phyloP scores from a whole-genome alignment of 495 filamentous ascomycete species.

The Neurospora sp. region DNA sequence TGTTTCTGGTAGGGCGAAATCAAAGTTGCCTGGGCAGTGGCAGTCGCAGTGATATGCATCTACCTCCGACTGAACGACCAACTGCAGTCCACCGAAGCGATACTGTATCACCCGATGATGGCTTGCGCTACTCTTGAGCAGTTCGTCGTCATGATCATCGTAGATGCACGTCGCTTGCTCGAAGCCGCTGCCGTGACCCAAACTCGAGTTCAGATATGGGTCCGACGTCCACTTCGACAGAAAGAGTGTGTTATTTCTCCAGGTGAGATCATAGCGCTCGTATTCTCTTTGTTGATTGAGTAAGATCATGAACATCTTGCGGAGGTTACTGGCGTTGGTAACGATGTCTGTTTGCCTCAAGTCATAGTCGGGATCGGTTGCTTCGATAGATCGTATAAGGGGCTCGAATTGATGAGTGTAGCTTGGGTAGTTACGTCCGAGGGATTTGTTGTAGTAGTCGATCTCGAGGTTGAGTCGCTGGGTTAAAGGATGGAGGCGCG shows the following conservation, averaged over 20 bases:
- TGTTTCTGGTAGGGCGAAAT: neutral
- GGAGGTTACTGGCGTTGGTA: constrained; percentile 16
- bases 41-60: constrained; percentile 14
- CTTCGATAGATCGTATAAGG: constrained; percentile 10
- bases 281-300: neutral
- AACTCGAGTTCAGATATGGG: neutral
- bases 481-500: constrained; percentile 6
- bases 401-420: constrained; percentile 15
- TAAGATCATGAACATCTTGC: constrained; percentile 16
- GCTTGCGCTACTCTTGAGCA: constrained; percentile 11
- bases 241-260: constrained; percentile 2
- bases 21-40: neutral
- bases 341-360: constrained; percentile 6
- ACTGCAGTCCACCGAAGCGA: constrained; percentile 9
- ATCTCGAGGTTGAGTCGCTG: neutral
- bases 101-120: constrained; percentile 20
- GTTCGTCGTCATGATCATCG: neutral
- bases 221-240: constrained; percentile 14
- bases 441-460: constrained; percentile 2
- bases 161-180: constrained; percentile 15
- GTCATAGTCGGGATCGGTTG: constrained; percentile 4
- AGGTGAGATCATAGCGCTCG: constrained; percentile 15
- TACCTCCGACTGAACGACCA: constrained; percentile 16
- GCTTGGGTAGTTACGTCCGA: neutral
- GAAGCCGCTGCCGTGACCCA: constrained; percentile 14